A percentile compares a stretch with the other conserved stretches of the same genome.
These are phyloP conservation scores for Acanthamoeba polyphaga DNA, from an alignment of 208 protist species.

Conservation along the genomic window DNA sequence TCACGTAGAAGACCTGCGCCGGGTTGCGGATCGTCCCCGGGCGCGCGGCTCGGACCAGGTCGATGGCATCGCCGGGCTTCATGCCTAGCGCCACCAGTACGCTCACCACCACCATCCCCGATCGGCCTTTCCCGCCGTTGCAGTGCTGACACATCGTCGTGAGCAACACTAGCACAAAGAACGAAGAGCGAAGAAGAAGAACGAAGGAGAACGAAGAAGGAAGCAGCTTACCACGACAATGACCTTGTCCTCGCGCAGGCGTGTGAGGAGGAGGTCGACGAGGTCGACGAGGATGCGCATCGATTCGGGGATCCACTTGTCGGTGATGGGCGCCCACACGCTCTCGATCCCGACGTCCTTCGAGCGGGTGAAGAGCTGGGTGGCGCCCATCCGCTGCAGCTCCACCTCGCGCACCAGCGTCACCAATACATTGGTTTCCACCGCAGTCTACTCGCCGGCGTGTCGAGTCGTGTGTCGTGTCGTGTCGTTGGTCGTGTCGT, in stretches of 20 bases:
- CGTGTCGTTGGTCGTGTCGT: too few relatives aligned
- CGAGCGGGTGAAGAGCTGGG: neutral
- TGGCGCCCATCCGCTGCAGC: conserved; percentile 29
- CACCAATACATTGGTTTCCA: conserved; percentile 16
- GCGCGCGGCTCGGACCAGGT: conserved; percentile 1
- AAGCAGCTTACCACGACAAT: conserved; percentile 15
- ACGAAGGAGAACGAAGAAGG: neutral
- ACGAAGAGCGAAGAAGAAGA: neutral
- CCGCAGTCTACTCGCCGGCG: neutral
- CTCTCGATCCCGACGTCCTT: conserved; percentile 13
- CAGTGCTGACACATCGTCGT: neutral
- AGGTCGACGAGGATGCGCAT: conserved; percentile 14
- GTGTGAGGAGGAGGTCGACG: neutral
- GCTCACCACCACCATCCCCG: conserved; percentile 60
- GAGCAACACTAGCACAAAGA: neutral
- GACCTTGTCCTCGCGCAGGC: conserved; percentile 26
- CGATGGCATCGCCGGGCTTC: conserved; percentile 6
- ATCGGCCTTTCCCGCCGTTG: conserved; percentile 48
- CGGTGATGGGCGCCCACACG: conserved; percentile 51
- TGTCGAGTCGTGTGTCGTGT: neutral
- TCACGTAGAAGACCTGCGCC: conserved; percentile 49
- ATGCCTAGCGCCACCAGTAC: conserved; percentile 44
- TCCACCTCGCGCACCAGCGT: conserved; percentile 46
- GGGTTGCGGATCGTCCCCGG: conserved; percentile 41
- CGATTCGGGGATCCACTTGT: conserved; percentile 36